phyloP scores from a whole-genome alignment of 2,329 filamentous ascomycete genomes.

The Davidsoniella virescens region DNA sequence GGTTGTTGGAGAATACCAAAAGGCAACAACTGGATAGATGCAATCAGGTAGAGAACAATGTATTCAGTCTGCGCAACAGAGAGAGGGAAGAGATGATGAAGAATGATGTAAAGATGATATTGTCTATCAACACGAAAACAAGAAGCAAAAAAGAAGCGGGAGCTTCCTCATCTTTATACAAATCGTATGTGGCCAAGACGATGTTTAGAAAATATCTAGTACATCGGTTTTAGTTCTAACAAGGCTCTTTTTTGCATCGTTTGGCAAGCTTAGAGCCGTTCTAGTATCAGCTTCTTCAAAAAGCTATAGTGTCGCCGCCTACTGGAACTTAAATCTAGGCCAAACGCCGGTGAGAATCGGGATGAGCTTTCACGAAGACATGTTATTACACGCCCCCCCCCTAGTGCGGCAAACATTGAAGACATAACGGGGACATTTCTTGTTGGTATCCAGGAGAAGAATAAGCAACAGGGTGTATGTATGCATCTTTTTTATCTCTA shows the following conservation, averaged over 20 bases:
- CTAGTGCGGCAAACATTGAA: too few relatives aligned
- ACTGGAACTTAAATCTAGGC: neutral
- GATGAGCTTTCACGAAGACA: neutral
- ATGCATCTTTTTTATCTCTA: too few relatives aligned
- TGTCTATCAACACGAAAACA: neutral
- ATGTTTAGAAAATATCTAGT: too few relatives aligned
- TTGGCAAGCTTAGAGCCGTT: neutral
- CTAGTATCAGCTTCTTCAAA: neutral
- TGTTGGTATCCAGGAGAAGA: too few relatives aligned
- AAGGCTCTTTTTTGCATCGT: neutral
- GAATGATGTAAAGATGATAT: neutral
- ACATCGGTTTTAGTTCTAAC: neutral
- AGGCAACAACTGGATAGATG: neutral
- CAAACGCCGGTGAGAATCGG: conserved; percentile 7
- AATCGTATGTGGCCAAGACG: neutral
- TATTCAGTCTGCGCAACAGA: neutral
- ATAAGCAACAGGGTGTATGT: too few relatives aligned
- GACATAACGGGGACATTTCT: too few relatives aligned
- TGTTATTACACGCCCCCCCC: too few relatives aligned
- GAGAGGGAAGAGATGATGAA: conserved; percentile 1
- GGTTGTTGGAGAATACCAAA: neutral
- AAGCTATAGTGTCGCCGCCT: too few relatives aligned
- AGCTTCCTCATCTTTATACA: conserved; percentile 10
- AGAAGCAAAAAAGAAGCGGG: neutral
- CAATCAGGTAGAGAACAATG: neutral